Percentiles rank a stretch among this genome's conserved stretches.
Evolutionary conservation across 768 basidiomycete genomes (phyloP).

Genomic region (Agaricus bisporus): DNA sequence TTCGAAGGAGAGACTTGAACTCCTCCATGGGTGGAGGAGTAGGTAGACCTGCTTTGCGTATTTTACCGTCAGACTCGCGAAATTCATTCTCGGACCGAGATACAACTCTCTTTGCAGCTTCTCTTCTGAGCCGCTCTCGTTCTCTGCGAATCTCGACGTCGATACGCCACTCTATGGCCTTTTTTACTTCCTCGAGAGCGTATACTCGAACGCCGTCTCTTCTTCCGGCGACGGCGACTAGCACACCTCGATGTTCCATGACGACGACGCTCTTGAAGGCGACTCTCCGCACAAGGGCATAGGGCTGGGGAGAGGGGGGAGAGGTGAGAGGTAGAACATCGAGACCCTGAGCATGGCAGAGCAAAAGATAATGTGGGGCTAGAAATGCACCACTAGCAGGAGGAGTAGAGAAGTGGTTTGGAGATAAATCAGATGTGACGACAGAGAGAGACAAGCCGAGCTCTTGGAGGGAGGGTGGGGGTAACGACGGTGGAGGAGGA

Average conservation of each 20-base stretch:
- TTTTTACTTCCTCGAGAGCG: constrained; percentile 81
- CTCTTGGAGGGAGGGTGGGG: constrained; percentile 66
- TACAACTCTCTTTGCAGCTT: constrained; percentile 51
- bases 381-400: constrained; percentile 77
- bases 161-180: constrained; percentile 83
- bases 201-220: constrained; percentile 86
- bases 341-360: constrained; percentile 82
- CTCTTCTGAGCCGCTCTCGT: constrained; percentile 62
- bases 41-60: constrained; percentile 42
- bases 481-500: constrained; percentile 68
- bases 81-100: constrained; percentile 25
- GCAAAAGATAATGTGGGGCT: constrained; percentile 72
- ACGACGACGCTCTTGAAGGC: constrained; percentile 84
- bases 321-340: constrained; percentile 78
- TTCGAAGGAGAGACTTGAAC: constrained; percentile 27
- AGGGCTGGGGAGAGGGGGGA: constrained; percentile 71
- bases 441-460: constrained; percentile 69
- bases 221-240: constrained; percentile 86
- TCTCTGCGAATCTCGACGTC: constrained; percentile 75
- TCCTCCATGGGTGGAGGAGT: constrained; percentile 36
- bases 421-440: constrained; percentile 61
- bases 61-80: constrained; percentile 41
- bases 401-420: constrained; percentile 72
- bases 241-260: constrained; percentile 86
- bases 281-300: constrained; percentile 76